Evolutionary conservation across 169 alveolate species (phyloP).

Genomic region (Plasmodium sp.): DNA sequence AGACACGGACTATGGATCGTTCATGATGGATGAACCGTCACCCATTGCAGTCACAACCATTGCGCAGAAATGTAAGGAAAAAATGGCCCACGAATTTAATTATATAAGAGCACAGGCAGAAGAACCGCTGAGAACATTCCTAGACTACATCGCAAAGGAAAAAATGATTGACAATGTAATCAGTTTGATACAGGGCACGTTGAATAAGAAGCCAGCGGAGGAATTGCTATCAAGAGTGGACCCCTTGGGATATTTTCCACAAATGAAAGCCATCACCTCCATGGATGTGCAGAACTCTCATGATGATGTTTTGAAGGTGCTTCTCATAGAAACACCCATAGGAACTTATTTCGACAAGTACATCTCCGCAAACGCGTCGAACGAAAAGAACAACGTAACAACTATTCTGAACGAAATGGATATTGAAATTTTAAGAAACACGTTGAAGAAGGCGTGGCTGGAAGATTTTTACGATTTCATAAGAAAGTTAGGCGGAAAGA

Average conservation of each 20-base stretch:
- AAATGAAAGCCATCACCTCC: conserved; percentile 94
- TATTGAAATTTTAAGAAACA: conserved; percentile 92
- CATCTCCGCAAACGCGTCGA: conserved; percentile 69
- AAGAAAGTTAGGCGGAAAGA: conserved; percentile 89
- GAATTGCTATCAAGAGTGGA: conserved; percentile 94
- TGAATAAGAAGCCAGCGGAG: conserved; percentile 93
- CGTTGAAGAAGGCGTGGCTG: conserved; percentile 96
- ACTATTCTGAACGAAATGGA: conserved; percentile 78
- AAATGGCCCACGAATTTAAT: conserved; percentile 96
- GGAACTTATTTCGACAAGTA: conserved; percentile 90
- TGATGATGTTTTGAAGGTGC: conserved; percentile 96
- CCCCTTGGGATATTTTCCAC: conserved; percentile 99
- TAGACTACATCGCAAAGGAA: conserved; percentile 93
- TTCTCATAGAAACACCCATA: conserved; percentile 98
- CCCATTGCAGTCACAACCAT: conserved; percentile 93
- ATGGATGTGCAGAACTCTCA: conserved; percentile 95
- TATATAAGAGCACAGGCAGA: conserved; percentile 91
- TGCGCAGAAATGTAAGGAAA: conserved; percentile 94
- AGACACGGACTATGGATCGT: conserved; percentile 97
- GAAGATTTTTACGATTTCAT: conserved; percentile 95
- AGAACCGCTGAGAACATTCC: conserved; percentile 89
- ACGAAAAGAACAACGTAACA: conserved; percentile 75
- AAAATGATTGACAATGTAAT: conserved; percentile 99
- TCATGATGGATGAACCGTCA: conserved; percentile 95
- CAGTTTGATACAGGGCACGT: conserved; percentile 97